A percentile compares a stretch with the other conserved stretches of the same genome.
Evolutionary conservation across 768 basidiomycete species (phyloP).

Genomic region (Lanmaoa pseudosensibilis): DNA sequence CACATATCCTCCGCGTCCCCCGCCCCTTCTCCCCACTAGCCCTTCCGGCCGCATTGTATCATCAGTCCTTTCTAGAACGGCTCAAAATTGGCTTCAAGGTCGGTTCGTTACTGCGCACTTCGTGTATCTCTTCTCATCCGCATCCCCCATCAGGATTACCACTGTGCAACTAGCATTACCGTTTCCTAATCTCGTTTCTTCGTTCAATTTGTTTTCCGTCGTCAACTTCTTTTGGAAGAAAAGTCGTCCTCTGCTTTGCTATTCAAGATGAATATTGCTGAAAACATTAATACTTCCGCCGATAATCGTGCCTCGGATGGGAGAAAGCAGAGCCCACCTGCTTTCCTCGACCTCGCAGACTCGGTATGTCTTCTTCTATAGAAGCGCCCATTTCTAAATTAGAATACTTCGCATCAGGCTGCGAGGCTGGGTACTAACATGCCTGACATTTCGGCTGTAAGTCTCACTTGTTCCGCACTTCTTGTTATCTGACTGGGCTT

Average conservation of each 20-base stretch:
- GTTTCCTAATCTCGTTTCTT: conserved; percentile 52
- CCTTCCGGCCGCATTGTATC: conserved; percentile 69
- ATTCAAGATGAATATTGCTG: conserved; percentile 66
- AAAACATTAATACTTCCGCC: conserved; percentile 70
- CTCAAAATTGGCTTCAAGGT: conserved; percentile 75
- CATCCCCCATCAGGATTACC: conserved; percentile 45
- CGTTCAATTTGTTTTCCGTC: conserved; percentile 54
- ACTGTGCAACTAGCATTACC: conserved; percentile 66
- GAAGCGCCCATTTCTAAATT: conserved; percentile 9
- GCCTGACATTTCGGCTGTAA: conserved; percentile 82
- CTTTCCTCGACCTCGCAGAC: conserved; percentile 91
- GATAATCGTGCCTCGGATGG: conserved; percentile 71
- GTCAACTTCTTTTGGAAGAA: conserved; percentile 49
- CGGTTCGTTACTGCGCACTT: conserved; percentile 16
- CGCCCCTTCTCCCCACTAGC: conserved; percentile 33
- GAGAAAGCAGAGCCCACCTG: conserved; percentile 84
- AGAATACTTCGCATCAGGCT: conserved; percentile 45
- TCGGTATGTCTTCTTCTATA: conserved; percentile 57
- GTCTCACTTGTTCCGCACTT: conserved; percentile 32
- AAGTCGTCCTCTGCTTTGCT: conserved; percentile 45
- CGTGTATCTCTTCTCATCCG: conserved; percentile 27
- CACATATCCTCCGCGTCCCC: conserved; percentile 25
- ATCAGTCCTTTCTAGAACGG: conserved; percentile 78
- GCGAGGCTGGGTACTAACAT: conserved; percentile 84
- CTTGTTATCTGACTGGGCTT: conserved; percentile 6